Conservation (phyloP, 768 basidiomycete species). For the Suillus discolor region DNA sequence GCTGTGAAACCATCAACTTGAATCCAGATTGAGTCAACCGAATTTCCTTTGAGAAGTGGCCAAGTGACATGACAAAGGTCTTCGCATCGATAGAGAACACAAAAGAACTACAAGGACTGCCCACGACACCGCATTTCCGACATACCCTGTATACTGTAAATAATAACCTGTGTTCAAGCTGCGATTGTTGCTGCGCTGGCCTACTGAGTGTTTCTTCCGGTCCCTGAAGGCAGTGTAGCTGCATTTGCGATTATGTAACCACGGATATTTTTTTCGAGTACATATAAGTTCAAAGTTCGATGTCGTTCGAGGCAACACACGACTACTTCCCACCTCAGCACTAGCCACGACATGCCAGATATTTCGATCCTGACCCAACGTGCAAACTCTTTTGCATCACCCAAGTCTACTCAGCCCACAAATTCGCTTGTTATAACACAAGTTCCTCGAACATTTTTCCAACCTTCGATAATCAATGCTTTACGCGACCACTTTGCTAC, state of each 20-base stretch:
- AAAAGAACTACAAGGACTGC: not conserved
- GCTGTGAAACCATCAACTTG: not conserved
- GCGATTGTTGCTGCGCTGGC: not conserved
- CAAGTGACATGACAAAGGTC: not conserved
- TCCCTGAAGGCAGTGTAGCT: not conserved
- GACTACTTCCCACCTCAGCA: not conserved
- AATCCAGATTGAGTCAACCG: not conserved
- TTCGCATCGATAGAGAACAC: not conserved
- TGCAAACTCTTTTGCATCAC: not conserved
- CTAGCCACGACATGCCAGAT: constrained; percentile 19
- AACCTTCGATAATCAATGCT: constrained; percentile 63
- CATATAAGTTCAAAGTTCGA: constrained; percentile 2
- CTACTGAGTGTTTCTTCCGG: not conserved
- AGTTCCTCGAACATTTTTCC: constrained; percentile 78
- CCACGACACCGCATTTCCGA: not conserved
- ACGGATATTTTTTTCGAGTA: not conserved
- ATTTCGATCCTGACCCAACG: constrained; percentile 28
- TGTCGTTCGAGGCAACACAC: not conserved
- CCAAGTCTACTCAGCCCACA: constrained; percentile 41
- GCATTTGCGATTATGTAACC: constrained; percentile 2
- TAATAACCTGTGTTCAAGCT: not conserved
- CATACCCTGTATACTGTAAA: not conserved
- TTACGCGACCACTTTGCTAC: constrained; percentile 71
- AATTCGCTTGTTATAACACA: constrained; percentile 86
- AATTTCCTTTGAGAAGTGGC: not conserved